Evolutionary conservation across 2,329 filamentous ascomycete species (phyloP).

Genomic region (Pseudogymnoascus sp.): DNA sequence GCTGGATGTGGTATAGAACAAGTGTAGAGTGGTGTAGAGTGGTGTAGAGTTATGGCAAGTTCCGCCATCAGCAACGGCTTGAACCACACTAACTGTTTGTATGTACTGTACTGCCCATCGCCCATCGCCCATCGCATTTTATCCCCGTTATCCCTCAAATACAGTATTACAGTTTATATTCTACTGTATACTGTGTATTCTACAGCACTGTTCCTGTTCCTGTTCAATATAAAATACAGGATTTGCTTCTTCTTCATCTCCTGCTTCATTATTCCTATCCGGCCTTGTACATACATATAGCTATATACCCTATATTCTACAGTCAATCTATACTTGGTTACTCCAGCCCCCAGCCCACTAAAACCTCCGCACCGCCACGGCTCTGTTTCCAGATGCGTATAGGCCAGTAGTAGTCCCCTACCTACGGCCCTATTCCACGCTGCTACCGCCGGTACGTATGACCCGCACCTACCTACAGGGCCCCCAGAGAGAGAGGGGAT

Average conservation of each 20-base stretch:
- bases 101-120: too few relatives aligned
- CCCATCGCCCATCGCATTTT: too few relatives aligned
- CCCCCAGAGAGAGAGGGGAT: neutral
- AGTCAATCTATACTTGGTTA: neutral
- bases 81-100: too few relatives aligned
- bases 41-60: neutral
- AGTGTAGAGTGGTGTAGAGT: too few relatives aligned
- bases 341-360: neutral
- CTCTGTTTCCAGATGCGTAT: neutral
- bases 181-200: neutral
- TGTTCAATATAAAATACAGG: neutral
- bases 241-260: neutral
- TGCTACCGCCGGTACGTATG: conserved; percentile 4
- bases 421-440: conserved; percentile 1
- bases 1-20: too few relatives aligned
- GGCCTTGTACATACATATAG: neutral
- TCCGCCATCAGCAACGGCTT: neutral
- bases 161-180: neutral
- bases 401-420: neutral
- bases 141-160: too few relatives aligned
- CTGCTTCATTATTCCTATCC: neutral
- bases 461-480: neutral
- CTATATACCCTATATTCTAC: neutral
- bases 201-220: too few relatives aligned
- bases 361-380: neutral